Base-by-base conservation (phyloP, 352 stramenopile species). In the Phytophthora europaea region DNA sequence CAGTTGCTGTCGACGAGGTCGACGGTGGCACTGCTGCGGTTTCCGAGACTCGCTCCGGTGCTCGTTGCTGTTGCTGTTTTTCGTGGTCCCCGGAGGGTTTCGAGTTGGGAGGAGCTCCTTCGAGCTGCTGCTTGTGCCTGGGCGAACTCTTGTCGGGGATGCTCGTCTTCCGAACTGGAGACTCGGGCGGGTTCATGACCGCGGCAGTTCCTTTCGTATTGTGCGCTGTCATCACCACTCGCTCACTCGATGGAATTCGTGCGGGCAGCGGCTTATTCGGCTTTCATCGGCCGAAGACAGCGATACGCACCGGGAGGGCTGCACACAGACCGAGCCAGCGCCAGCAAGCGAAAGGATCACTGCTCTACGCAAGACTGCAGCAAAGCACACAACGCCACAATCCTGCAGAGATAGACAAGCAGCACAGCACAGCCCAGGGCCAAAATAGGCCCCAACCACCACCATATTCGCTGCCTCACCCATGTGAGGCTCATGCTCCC, bases 171-270 rank as follows among this genome's bases (percentile, higher is more conserved):
- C 43, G 60, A 52, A 50, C 38, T 61, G 60, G 66, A n/a, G 66
- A 67, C 50, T 75, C 72, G 16, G 65, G 53, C 7, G 64, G 47
- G 60, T 65, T 75, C 66, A 78, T 78, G 55, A 68, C 60, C 60
- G 71, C 61, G 38, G 60, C 38, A 59, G 55, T 72, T 67, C 23
- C 72, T 64, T 78, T 77, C 10, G 45, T 67, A 34, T 65, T 67
- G 45, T 78, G 65, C 33, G 72, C 72, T 65, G 72, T 78, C 72
- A 78, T 78, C 50, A 56, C 65, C 66, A 16, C 68, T 50, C 22
- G 22, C 20, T 23, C 62, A 9, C 26, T 33, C 43, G 8, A 5
- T 53, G 20, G 48, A 26, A 22, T 34, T 20, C 52, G 26, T 15
- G 8, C 40, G 63, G 47, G 22, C 56, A 66, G 38, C 50, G 65